A percentile compares a stretch with the other conserved stretches of the same genome.
Conservation (phyloP, 2,329 filamentous ascomycete genomes). For the Aspergillus transmontanensis region DNA sequence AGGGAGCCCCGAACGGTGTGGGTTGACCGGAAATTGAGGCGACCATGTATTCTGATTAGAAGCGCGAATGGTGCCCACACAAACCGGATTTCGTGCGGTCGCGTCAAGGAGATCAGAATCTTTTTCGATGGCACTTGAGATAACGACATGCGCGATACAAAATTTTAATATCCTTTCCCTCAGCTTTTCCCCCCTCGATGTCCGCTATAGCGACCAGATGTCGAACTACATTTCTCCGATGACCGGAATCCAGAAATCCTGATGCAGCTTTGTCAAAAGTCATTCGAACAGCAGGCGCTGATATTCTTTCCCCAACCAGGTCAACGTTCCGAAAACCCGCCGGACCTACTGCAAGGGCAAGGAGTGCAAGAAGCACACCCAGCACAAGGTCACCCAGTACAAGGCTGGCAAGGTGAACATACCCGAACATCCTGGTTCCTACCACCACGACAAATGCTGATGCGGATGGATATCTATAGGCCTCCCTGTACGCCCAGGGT, state of each 20-base stretch:
- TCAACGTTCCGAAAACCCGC: slow-evolving; percentile 98
- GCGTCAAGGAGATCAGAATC: not conserved
- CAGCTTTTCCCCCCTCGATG: not conserved
- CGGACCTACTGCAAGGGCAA: slow-evolving; percentile 98
- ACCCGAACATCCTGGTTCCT: slow-evolving; percentile 18
- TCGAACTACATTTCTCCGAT: slow-evolving; percentile 18
- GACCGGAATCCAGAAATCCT: slow-evolving; percentile 14
- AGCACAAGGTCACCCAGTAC: slow-evolving; percentile 95
- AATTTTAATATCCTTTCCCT: not conserved
- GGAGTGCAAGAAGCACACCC: slow-evolving; percentile 89
- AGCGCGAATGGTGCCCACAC: not conserved
- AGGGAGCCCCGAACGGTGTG: not conserved
- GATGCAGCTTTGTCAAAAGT: slow-evolving; percentile 5
- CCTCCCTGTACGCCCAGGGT: slow-evolving; percentile 94
- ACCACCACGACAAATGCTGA: slow-evolving; percentile 26
- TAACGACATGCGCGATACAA: not conserved
- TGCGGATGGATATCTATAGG: slow-evolving; percentile 50
- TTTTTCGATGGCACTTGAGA: not conserved
- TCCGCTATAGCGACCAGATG: not conserved
- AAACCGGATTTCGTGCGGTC: not conserved
- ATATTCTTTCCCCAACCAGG: slow-evolving; percentile 54
- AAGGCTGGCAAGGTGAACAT: slow-evolving; percentile 82
- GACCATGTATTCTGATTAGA: not conserved
- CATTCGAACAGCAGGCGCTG: slow-evolving; percentile 24
- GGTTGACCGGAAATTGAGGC: not conserved